Evolutionary conservation across 2,329 filamentous ascomycete genomes (phyloP).

Genomic region (Colletotrichum euphorbiae): DNA sequence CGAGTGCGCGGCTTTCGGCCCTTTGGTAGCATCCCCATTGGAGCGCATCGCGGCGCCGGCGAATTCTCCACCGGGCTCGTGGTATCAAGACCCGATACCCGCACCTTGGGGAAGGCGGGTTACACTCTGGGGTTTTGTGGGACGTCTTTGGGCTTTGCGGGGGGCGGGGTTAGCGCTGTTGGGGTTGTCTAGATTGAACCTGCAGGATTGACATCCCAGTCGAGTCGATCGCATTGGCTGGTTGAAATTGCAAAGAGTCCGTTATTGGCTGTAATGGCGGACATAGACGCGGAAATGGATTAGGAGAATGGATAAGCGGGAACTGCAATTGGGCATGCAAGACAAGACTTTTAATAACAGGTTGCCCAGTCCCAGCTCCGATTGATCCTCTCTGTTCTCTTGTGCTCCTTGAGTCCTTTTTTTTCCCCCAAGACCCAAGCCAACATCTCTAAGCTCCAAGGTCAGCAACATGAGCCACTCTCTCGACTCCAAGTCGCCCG

Average conservation of each 20-base stretch:
- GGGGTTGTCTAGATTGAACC: conserved; percentile 19
- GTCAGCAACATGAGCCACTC: conserved; percentile 21
- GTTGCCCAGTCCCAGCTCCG: conserved; percentile 1
- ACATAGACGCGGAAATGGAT: too few relatives aligned
- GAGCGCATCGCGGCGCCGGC: conserved; percentile 26
- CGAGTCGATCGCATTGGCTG: background rate
- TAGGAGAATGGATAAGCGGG: conserved; percentile 1
- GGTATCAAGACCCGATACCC: conserved; percentile 25
- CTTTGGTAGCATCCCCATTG: conserved; percentile 24
- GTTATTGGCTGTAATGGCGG: conserved; percentile 11
- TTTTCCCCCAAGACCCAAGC: background rate
- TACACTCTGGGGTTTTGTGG: conserved; percentile 32
- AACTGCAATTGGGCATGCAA: background rate
- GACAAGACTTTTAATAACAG: conserved; percentile 30
- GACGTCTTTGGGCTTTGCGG: conserved; percentile 21
- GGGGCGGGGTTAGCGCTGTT: conserved; percentile 28
- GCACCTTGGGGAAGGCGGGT: conserved; percentile 17
- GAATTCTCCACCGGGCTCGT: conserved; percentile 24
- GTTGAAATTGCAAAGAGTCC: too few relatives aligned
- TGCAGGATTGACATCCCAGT: conserved; percentile 23
- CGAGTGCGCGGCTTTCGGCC: background rate
- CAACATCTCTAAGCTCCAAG: background rate
- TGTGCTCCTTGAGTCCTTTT: background rate
- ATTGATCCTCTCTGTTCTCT: background rate
- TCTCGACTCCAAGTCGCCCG: conserved; percentile 31